Percentiles rank a stretch among this genome's conserved stretches.
Conservation (phyloP, 257 asterid species). For the Solanum chmielewskii region DNA sequence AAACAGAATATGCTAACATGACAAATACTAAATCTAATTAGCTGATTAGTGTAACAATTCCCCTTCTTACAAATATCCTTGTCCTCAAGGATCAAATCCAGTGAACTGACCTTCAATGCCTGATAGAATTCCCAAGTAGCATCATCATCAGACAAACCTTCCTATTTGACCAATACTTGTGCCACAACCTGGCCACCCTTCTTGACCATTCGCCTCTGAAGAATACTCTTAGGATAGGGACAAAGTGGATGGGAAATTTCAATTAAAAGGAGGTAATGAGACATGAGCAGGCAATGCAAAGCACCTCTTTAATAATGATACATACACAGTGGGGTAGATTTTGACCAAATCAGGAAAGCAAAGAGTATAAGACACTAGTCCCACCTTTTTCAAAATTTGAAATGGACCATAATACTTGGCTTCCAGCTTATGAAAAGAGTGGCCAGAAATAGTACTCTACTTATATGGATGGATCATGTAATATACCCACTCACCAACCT, state of each 20-base stretch:
- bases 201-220: not conserved
- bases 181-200: not conserved
- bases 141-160: too few relatives aligned
- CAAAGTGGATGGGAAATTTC: not conserved
- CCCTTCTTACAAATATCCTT: not conserved
- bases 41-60: not conserved
- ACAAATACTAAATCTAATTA: too few relatives aligned
- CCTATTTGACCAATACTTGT: too few relatives aligned
- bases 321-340: not conserved
- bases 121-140: not conserved
- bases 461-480: not conserved
- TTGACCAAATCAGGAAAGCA: not conserved
- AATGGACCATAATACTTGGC: not conserved
- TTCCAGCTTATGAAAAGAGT: not conserved
- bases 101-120: not conserved
- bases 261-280: too few relatives aligned
- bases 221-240: not conserved
- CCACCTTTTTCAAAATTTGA: not conserved
- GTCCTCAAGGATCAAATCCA: not conserved
- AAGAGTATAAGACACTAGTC: not conserved
- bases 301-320: not conserved
- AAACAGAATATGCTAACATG: not conserved
- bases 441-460: not conserved
- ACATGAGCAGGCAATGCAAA: not conserved
- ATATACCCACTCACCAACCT: not conserved